Evolutionary conservation across 352 stramenopile genomes (phyloP), one percentile per base, ranked within the genome.

Genomic region (Pythium sp.): DNA sequence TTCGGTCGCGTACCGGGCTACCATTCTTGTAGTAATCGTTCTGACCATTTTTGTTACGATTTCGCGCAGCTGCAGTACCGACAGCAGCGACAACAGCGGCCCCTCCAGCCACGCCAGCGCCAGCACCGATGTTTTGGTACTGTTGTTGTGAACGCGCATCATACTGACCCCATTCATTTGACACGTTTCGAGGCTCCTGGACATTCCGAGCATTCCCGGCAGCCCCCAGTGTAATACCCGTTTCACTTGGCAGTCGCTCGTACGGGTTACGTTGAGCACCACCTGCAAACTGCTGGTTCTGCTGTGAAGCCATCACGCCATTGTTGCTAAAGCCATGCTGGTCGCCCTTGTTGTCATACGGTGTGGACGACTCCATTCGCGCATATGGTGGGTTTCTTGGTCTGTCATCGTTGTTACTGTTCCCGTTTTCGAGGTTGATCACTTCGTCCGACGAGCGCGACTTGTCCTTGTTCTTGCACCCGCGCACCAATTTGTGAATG

Each of bases 401-500:
- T n/a, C n/a, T 51, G 24, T 68, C n/a, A 51, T 57, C 15, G 20
- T 34, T 51, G 24, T 30, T 38, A 46, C 64, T 68, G 62, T 82
- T 89, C 47, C 77, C 73, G 26, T 69, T 69, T 54, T 89, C 80
- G n/a, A 89, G 73, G 49, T 86, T 85, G 56, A 86, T 89, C 59
- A 71, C 66, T 22, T 70, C 65, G n/a, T 71, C 65, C 5, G 58
- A 67, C 22, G 64, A 58, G 8, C 61, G 41, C 15, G 60, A 62
- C 34, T 65, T 69, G 15, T 81, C 60, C 26, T 82, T 70, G 64
- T 87, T 81, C 71, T 86, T 85, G 73, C 72, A 83, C 2, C 65
- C 71, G 11, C 72, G 72, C 18, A 84, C 60, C 22, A 93, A 67
- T 65, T 94, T 94, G 69, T 85, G 81, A 34, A 89, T 73, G 66